phyloP scores from a whole-genome alignment of 176 grass and related monocot species.

The Oryza glaberrima region DNA sequence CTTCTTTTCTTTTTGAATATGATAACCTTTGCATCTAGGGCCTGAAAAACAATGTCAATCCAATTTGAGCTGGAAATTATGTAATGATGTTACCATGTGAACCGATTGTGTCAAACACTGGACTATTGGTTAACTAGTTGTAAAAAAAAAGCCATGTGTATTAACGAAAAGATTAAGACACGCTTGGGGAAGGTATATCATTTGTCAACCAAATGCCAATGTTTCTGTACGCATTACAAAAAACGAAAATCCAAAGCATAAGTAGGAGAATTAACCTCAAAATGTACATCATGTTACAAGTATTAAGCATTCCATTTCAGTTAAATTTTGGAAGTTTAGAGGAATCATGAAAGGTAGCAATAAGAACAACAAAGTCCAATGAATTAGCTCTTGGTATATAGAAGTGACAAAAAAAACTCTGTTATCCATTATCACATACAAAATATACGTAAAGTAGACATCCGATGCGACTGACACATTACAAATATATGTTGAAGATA shows the following conservation, averaged over 20 bases:
- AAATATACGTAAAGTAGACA: slow-evolving; percentile 11
- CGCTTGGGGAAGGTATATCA: neutral
- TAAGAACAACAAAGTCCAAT: slow-evolving; percentile 6
- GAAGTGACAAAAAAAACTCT: neutral
- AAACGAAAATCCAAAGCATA: neutral
- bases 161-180: neutral
- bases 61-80: slow-evolving; percentile 21
- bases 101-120: slow-evolving; percentile 19
- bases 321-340: neutral
- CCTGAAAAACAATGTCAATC: slow-evolving; percentile 47
- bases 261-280: slow-evolving; percentile 20
- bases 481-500: neutral
- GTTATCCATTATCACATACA: neutral
- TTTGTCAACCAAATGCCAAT: neutral
- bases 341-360: neutral
- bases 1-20: slow-evolving; percentile 99
- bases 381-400: slow-evolving; percentile 21
- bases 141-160: neutral
- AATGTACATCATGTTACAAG: slow-evolving; percentile 11
- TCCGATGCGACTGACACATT: neutral
- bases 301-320: slow-evolving; percentile 24
- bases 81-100: neutral
- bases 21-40: slow-evolving; percentile 96
- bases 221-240: neutral
- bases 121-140: neutral